phyloP scores from a whole-genome alignment of 148 eudicot species.

The Spergularia bocconei region DNA sequence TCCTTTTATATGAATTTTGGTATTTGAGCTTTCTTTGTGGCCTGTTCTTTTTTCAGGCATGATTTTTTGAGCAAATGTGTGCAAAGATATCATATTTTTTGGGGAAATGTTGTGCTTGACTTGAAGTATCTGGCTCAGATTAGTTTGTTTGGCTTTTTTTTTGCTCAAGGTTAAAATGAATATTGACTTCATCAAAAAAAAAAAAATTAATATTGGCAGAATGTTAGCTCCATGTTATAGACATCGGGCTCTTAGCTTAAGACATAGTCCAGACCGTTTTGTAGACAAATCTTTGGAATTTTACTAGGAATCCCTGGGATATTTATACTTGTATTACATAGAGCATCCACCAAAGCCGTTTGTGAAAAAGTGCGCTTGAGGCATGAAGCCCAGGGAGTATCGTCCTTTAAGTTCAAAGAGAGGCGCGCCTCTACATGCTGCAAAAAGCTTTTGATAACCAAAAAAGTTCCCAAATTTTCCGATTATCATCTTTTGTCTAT shows the following conservation, averaged over 20 bases:
- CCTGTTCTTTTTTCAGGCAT: background rate
- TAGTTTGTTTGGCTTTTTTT: background rate
- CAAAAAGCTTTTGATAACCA: no score
- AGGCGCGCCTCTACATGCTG: no score
- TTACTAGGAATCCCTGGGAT: no score
- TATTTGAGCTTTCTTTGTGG: background rate
- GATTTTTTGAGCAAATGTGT: background rate
- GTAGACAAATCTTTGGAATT: background rate
- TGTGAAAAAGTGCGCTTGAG: no score
- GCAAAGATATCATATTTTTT: background rate
- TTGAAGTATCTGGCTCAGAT: background rate
- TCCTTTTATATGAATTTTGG: constrained; percentile 13
- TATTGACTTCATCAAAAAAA: no score
- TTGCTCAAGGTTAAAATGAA: no score
- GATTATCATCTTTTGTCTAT: no score
- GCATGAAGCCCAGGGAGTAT: no score
- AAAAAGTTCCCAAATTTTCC: no score
- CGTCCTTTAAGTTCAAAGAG: no score
- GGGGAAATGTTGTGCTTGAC: background rate
- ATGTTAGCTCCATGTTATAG: background rate
- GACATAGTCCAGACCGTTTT: background rate
- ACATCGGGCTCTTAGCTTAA: background rate
- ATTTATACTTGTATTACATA: no score
- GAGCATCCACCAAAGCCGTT: no score
- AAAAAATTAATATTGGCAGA: background rate